These are phyloP conservation scores for Rhodotorula glutinis DNA, from an alignment of 1,284 basidiomycete species.

Conservation along the genomic window DNA sequence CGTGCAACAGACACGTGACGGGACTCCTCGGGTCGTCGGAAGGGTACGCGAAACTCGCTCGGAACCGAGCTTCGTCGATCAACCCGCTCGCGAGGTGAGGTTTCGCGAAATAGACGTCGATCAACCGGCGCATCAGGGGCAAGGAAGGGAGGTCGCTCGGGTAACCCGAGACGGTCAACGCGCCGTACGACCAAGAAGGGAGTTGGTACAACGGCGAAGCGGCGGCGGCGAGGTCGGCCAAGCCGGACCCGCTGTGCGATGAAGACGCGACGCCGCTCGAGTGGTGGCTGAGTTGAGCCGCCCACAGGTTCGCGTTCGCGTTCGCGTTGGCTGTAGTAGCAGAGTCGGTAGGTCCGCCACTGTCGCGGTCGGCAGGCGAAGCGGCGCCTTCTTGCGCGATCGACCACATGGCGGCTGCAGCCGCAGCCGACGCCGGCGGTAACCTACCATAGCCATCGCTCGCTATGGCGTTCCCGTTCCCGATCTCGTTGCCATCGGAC, in stretches of 20 bases:
- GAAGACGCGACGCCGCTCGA: no score
- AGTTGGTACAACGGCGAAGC: slow-evolving; percentile 3
- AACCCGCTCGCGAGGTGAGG: slow-evolving; percentile 26
- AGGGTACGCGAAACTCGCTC: slow-evolving; percentile 67
- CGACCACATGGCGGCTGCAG: no score
- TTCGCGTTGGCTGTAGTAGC: no score
- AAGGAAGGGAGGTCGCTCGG: slow-evolving; percentile 25
- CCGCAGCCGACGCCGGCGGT: no score
- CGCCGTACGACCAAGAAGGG: background rate
- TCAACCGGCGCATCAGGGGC: slow-evolving; percentile 29
- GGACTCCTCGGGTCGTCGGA: slow-evolving; percentile 69
- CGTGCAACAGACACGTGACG: slow-evolving; percentile 75
- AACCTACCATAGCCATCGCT: no score
- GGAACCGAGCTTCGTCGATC: slow-evolving; percentile 68
- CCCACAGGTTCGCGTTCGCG: no score
- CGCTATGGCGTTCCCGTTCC: no score
- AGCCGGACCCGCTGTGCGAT: background rate
- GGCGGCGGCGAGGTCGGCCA: slow-evolving; percentile 10
- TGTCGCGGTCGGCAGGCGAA: no score
- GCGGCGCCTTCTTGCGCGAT: no score
- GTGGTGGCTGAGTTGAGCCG: no score
- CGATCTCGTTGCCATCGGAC: background rate
- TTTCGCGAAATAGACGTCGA: slow-evolving; percentile 40
- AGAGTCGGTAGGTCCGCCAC: no score
- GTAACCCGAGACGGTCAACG: slow-evolving; percentile 1